Percentiles rank a stretch among this genome's conserved stretches.
Evolutionary conservation across 78 protist species (phyloP).

Genomic region (Mantamonas sphyraenae): DNA sequence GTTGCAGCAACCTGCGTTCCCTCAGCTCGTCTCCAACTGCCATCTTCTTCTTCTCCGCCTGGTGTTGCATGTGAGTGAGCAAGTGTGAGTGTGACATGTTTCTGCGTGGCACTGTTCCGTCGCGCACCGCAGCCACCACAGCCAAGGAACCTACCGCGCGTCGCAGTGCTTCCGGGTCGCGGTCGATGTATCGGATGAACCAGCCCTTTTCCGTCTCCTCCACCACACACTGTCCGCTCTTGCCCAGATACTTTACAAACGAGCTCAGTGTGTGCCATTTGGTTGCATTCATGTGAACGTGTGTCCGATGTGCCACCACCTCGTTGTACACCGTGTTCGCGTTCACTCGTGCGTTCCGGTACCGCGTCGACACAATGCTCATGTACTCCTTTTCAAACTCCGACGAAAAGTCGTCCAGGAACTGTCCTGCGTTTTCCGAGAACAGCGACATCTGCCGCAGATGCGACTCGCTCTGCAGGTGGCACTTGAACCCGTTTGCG

Average conservation of each 20-base stretch:
- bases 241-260: conserved; percentile 72
- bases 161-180: conserved; percentile 54
- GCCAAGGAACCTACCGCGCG: not conserved
- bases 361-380: conserved; percentile 17
- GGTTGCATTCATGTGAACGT: conserved; percentile 77
- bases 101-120: conserved; percentile 9
- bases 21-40: not conserved
- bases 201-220: conserved; percentile 85
- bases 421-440: conserved; percentile 46
- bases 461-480: conserved; percentile 72
- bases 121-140: not conserved
- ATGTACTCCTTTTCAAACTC: conserved; percentile 72
- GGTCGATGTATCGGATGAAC: conserved; percentile 60
- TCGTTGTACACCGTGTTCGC: conserved; percentile 75
- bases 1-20: not conserved
- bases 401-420: conserved; percentile 45
- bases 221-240: conserved; percentile 53
- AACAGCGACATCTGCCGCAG: conserved; percentile 69
- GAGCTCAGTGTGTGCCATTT: conserved; percentile 62
- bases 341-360: conserved; percentile 34
- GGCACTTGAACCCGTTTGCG: conserved; percentile 91
- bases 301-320: conserved; percentile 58
- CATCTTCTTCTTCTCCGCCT: not conserved
- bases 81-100: not conserved
- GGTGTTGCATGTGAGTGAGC: too few species aligned